These are phyloP conservation scores for Ganoderma multipileum DNA, from an alignment of 1,284 basidiomycete genomes.

Conservation along the genomic window DNA sequence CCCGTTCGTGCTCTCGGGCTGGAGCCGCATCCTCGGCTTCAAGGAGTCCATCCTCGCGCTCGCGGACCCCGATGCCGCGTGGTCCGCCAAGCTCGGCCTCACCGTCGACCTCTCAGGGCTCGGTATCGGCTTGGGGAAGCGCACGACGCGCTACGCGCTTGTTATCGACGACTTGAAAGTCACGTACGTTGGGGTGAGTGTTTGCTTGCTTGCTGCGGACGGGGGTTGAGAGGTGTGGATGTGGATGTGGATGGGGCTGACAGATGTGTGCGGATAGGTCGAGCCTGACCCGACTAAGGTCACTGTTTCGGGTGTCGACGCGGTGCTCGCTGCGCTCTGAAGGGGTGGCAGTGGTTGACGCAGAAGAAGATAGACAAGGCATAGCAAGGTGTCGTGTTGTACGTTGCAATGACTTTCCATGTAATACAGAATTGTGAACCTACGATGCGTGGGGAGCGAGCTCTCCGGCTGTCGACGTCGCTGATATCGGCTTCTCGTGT, in stretches of 20 bases:
- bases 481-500: not conserved
- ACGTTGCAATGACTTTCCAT: not conserved
- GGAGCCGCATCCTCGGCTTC: constrained; percentile 71
- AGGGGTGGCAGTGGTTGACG: not conserved
- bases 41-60: constrained; percentile 73
- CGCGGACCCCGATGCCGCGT: constrained; percentile 67
- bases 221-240: not conserved
- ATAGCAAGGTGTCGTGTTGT: not conserved
- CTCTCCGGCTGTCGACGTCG: not conserved
- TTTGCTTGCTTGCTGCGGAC: not conserved
- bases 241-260: constrained; percentile 2
- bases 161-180: constrained; percentile 77
- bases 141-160: constrained; percentile 77
- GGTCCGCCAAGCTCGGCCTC: constrained; percentile 70
- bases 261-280: constrained; percentile 43
- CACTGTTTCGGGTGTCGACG: constrained; percentile 69
- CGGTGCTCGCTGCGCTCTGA: constrained; percentile 53
- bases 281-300: constrained; percentile 58
- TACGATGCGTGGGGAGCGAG: not conserved
- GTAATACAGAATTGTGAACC: not conserved
- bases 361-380: not conserved
- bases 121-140: constrained; percentile 61
- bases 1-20: constrained; percentile 79
- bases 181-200: constrained; percentile 63
- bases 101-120: constrained; percentile 63